Conservation (phyloP, 176 grass and related monocot genomes). For the Triticum monococcum region DNA sequence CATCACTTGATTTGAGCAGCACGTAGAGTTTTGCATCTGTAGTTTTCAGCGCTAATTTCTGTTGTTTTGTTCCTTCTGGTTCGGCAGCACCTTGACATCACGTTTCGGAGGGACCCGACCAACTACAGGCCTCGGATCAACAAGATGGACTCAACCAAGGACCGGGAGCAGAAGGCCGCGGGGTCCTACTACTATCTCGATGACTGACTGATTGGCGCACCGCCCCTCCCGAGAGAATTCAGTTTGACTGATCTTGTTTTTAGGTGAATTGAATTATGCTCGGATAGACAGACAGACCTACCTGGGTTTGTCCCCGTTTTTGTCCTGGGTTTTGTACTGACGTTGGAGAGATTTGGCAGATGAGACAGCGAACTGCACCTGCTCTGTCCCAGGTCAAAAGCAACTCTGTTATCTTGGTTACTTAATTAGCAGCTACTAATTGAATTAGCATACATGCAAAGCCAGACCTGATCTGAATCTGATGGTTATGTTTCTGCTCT, state of each 20-base stretch:
- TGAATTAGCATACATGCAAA: too few relatives aligned
- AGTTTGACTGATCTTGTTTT: not conserved
- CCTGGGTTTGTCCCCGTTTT: not conserved
- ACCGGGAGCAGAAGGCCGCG: conserved; percentile 77
- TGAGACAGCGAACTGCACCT: not conserved
- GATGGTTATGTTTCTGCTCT: too few relatives aligned
- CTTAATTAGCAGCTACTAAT: not conserved
- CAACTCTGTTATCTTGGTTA: not conserved
- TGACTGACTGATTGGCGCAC: conserved; percentile 31
- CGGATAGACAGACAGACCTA: too few relatives aligned
- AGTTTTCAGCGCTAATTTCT: not conserved
- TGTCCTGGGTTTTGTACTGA: not conserved
- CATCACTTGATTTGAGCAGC: too few relatives aligned
- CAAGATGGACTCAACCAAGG: conserved; percentile 85
- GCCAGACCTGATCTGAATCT: too few relatives aligned
- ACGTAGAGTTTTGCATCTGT: not conserved
- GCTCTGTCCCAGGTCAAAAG: not conserved
- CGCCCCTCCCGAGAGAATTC: not conserved
- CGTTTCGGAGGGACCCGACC: conserved; percentile 85
- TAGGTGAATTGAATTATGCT: not conserved
- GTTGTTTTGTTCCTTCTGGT: not conserved
- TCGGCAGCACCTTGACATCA: conserved; percentile 80
- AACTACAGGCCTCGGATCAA: conserved; percentile 94
- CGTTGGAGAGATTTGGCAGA: too few relatives aligned
- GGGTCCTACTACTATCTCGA: conserved; percentile 89